Base-by-base conservation (phyloP, 768 basidiomycete genomes). In the Dioszegia hungarica region DNA sequence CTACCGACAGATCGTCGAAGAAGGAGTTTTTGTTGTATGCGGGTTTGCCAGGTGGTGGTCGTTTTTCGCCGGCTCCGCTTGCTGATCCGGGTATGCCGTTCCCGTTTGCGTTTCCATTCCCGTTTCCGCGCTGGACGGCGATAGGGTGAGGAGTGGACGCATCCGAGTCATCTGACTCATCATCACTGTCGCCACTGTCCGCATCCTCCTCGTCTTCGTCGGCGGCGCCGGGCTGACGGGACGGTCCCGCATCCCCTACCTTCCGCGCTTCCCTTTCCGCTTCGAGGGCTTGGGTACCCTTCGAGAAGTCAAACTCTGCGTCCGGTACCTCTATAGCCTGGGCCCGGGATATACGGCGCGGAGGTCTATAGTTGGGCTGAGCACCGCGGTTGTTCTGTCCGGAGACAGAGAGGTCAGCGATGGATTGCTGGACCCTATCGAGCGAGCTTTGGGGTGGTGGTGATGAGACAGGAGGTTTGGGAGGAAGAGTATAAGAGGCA, bases 271-370 rank as follows among this genome's bases (percentile, higher is more conserved):
- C 60, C 24, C 64, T 45, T 20, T 68, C 59, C 31, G 62, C 64
- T 51, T 69, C 59, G 36, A 73, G 59, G 38, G 51, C 47, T 31
- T 67, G 57, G 19, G 44, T 70, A 24, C 59, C 63, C 19, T 61
- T 61, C 3, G 60, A 55, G 44, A 73, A 73, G 48, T 73, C 71
- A 54, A 73, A 73, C 27, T 67, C 66, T 10, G 68, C 57, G 46
- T 73, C 64, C 6, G 71, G 71, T 1, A 70, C 71, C 31, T 63
- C 62, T 27, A 49, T 48, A 4, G 56, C 44, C 24, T 33, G 36
- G 8, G 37, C 36, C 3, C 34, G 28, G 27, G 45, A 46, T 17
- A 29, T 45, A 14, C 31, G 43, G 22, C 39, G 39, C 19, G 31
- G 31, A 2, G 49, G 49, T 24, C 22, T 12, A 15, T 25, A 19